Evolutionary conservation across 306 rosid species (phyloP).

Genomic region (Begonia masoniana): DNA sequence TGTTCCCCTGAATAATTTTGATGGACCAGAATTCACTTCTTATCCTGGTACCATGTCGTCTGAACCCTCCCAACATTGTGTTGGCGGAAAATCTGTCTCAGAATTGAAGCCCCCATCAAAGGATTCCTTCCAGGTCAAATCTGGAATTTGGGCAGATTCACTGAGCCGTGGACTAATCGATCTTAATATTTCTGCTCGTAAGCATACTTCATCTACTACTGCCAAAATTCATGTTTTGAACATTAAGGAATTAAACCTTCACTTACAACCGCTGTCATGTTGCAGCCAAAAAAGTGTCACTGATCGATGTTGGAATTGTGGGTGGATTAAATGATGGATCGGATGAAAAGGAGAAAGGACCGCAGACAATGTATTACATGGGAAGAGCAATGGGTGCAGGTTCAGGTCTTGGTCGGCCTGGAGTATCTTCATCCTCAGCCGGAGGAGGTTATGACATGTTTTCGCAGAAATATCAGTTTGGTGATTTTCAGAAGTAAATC

Average conservation of each 20-base stretch:
- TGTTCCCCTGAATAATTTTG: slow-evolving; percentile 73
- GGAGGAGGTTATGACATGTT: slow-evolving; percentile 38
- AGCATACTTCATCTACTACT: slow-evolving; percentile 18
- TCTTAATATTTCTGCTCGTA: slow-evolving; percentile 95
- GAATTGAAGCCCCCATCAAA: slow-evolving; percentile 33
- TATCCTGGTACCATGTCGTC: slow-evolving; percentile 42
- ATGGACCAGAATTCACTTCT: slow-evolving; percentile 70
- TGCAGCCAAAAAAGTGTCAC: slow-evolving; percentile 82
- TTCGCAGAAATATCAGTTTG: slow-evolving; percentile 53
- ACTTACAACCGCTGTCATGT: slow-evolving; percentile 1
- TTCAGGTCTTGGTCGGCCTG: slow-evolving; percentile 69
- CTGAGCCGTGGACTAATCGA: slow-evolving; percentile 96
- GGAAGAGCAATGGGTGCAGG: slow-evolving; percentile 96
- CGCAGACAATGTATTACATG: slow-evolving; percentile 56
- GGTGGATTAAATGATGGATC: slow-evolving; percentile 67
- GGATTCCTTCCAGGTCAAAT: slow-evolving; percentile 69
- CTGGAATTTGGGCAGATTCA: slow-evolving; percentile 97
- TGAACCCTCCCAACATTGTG: slow-evolving; percentile 39
- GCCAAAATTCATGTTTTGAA: background rate
- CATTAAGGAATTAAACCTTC: background rate
- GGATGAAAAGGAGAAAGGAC: slow-evolving; percentile 73
- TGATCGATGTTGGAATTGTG: slow-evolving; percentile 69
- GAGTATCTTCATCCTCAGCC: slow-evolving; percentile 28
- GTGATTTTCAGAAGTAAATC: slow-evolving; percentile 72
- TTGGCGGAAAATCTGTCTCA: slow-evolving; percentile 24